phyloP scores from a whole-genome alignment of 2,329 filamentous ascomycete genomes.

The Huntiella decipiens region DNA sequence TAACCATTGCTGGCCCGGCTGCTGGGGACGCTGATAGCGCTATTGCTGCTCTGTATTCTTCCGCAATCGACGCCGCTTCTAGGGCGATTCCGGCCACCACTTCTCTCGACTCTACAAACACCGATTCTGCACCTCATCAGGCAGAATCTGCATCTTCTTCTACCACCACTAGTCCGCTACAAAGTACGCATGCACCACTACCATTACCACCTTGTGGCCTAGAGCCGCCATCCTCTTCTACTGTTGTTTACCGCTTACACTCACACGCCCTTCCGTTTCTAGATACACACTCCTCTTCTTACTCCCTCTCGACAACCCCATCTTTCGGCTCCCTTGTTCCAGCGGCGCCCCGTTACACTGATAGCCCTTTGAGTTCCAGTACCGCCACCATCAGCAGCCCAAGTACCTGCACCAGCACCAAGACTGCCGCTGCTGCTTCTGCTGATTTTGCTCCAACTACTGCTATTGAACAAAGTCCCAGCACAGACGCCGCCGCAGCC shows the following conservation, averaged over 20 bases:
- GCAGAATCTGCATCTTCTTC: not conserved
- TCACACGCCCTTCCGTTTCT: conserved; percentile 16
- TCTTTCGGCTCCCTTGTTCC: not conserved
- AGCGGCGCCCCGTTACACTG: conserved; percentile 5
- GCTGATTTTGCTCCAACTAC: not conserved
- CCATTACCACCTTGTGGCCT: conserved; percentile 3
- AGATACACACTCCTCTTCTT: conserved; percentile 14
- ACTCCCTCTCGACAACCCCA: conserved; percentile 10
- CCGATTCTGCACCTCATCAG: no score
- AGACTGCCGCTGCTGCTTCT: not conserved
- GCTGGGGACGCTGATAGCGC: conserved; percentile 13
- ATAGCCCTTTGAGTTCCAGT: not conserved
- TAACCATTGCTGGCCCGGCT: conserved; percentile 21
- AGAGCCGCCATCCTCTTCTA: conserved; percentile 15
- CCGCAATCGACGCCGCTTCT: not conserved
- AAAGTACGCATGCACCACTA: conserved; percentile 1
- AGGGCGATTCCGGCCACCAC: no score
- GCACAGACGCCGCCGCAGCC: not conserved
- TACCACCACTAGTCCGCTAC: not conserved
- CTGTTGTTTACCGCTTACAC: not conserved
- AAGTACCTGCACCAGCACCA: not conserved
- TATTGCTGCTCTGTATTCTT: not conserved
- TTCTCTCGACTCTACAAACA: no score
- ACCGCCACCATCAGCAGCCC: not conserved
- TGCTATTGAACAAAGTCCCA: conserved; percentile 1